A percentile compares a stretch with the other conserved stretches of the same genome.
phyloP scores from a whole-genome alignment of 2,329 filamentous ascomycete genomes.

The Paracorniculantispora psalliotae region DNA sequence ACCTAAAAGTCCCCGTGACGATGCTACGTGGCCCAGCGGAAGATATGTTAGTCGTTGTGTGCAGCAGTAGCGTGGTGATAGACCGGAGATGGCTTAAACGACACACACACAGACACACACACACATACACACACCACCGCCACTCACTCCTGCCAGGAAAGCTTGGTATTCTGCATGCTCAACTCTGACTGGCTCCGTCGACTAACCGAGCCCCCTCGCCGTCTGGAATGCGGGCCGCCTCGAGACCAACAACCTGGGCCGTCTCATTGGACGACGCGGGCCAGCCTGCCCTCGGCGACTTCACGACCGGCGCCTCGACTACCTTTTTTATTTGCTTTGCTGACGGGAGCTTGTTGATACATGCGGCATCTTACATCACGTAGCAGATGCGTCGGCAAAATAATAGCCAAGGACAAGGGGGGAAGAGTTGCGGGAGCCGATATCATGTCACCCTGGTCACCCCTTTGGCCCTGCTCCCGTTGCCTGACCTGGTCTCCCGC shows the following conservation, averaged over 20 bases:
- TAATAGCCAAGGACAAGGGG: too few species aligned
- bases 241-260: constrained; percentile 4
- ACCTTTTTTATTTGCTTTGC: background rate
- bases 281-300: too few species aligned
- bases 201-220: background rate
- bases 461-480: too few species aligned
- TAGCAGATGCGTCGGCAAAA: too few species aligned
- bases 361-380: too few species aligned
- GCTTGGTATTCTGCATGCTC: background rate
- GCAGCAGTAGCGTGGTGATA: background rate
- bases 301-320: too few species aligned
- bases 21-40: background rate
- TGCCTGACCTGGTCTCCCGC: too few species aligned
- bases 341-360: too few species aligned
- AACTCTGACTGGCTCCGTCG: background rate
- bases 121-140: background rate
- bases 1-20: background rate
- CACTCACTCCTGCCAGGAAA: background rate
- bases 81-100: background rate
- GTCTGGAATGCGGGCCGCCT: background rate
- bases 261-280: background rate
- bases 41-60: background rate
- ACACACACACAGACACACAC: background rate
- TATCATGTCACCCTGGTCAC: background rate
- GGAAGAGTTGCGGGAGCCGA: background rate